Evolutionary conservation across 768 basidiomycete genomes (phyloP), one percentile per base, ranked within the genome.

Genomic region (Mycena belliarum): DNA sequence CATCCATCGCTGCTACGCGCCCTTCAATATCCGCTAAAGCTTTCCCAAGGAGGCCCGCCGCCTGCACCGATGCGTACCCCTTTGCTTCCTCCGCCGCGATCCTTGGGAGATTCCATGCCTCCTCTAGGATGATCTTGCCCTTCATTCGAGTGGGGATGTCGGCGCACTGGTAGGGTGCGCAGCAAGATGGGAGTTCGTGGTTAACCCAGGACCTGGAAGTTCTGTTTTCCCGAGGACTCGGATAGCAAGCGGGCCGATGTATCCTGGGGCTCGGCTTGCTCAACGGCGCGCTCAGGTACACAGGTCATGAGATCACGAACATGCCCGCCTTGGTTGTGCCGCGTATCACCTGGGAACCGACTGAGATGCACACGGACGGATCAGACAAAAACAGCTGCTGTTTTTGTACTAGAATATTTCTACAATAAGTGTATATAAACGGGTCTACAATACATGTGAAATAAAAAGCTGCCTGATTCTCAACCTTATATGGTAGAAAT

Each of bases 91-190:
- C 26, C 44, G 44, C 60, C 0, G 63, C 63, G 2, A 65, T 40
- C 4, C 54, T 49, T 1, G 60, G 60, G 18, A 65, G 60, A 38
- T 65, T 65, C 54, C 55, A 65, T 14, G 63, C 63, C 43, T 65
- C 63, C 20, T 65, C 63, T 25, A 65, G 57, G 38, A 65, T 65
- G 28, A 65, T 59, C 28, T 65, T 65, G 60, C 63, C 63, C 42
- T 59, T 59, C 63, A 65, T 65, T 14, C 33, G 26, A 24, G 16
- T 28, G 7, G 20, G 28, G 4, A 14, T 15, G 32, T 7, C 35
- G 47, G 52, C 18, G 20, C n/a, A n/a, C n/a, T n/a, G n/a, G n/a
- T n/a, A n/a, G n/a, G n/a, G n/a, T n/a, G n/a, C n/a, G n/a, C n/a
- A n/a, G n/a, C n/a, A 15, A 38, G 28, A 7, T 7, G 44, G 18